Evolutionary conservation across 169 alveolate genomes (phyloP), one percentile per base, ranked within the genome.

Genomic region (Toxoplasma gondii): DNA sequence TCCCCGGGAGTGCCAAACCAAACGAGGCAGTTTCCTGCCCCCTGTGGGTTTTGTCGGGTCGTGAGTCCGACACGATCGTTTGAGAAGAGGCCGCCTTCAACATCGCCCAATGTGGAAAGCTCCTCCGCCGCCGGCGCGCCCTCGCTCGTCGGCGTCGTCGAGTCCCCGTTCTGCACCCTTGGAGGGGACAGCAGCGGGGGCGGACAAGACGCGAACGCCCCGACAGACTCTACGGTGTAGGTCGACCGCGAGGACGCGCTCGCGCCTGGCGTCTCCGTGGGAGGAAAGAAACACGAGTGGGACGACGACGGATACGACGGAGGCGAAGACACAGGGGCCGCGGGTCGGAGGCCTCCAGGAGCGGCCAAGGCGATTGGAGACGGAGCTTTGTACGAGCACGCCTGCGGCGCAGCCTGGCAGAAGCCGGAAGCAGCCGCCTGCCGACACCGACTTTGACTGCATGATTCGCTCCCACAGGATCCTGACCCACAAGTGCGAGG

Each of bases 1-100:
- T 16, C 74, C 5, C 74, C 74, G 29, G 86, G 86, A n/a, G 86
- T 24, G n/a, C 86, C 86, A 1, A 78, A 45, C 86, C 86, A 78
- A 41, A 78, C 86, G 44, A 78, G 86, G 44, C 44, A n/a, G 86
- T n/a, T 78, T 31, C 43, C 74, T 27, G 74, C n/a, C 74, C 74
- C 34, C 74, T 1, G 74, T 31, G 24, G 74, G 5, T 7, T 27
- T 22, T 64, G n/a, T 31, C 74, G 24, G 1, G 74, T 19, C 31
- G 74, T 31, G 74, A 64, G 74, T 64, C 29, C 22, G 34, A 16
- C 31, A 64, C 74, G 34, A 64, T 16, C 22, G 34, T 19, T 12
- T 53, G 27, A 53, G 67, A 9, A 12, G 67, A n/a, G n/a, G n/a
- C n/a, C n/a, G n/a, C n/a, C 58, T 7, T 49, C 58, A 12, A 4